These are phyloP conservation scores for Trapa incisa DNA, from an alignment of 345 rosid species.

Conservation along the genomic window DNA sequence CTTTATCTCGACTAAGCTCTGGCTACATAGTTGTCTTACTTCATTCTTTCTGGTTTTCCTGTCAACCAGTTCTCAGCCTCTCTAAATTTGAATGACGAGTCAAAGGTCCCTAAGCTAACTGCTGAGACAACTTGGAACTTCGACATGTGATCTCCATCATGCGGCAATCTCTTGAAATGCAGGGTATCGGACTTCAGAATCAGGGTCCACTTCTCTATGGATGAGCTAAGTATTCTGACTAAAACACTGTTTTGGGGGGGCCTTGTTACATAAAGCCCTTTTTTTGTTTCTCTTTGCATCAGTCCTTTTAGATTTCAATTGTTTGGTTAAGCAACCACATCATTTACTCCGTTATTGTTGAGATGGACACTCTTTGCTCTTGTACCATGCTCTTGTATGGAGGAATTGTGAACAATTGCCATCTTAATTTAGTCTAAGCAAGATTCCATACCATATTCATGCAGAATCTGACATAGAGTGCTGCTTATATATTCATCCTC, in stretches of 20 bases:
- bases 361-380: not conserved
- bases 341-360: not conserved
- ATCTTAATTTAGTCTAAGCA: not conserved
- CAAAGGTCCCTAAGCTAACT: slow-evolving; percentile 46
- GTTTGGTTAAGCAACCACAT: not conserved
- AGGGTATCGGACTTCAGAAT: not conserved
- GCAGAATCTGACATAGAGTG: not conserved
- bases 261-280: not conserved
- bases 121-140: slow-evolving; percentile 77
- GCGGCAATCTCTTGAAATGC: not conserved
- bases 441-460: not conserved
- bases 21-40: not conserved
- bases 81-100: slow-evolving; percentile 52
- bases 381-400: too few species aligned
- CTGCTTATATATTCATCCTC: too few species aligned
- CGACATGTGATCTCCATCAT: slow-evolving; percentile 29
- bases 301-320: not conserved
- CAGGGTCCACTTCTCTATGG: too few species aligned
- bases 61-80: slow-evolving; percentile 44
- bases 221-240: not conserved
- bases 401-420: not conserved
- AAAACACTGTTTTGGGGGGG: not conserved
- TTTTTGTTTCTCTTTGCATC: not conserved
- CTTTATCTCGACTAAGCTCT: not conserved
- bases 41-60: not conserved